phyloP scores from a whole-genome alignment of 192 early-diverging fungal genomes.

The Coemansia sp. region DNA sequence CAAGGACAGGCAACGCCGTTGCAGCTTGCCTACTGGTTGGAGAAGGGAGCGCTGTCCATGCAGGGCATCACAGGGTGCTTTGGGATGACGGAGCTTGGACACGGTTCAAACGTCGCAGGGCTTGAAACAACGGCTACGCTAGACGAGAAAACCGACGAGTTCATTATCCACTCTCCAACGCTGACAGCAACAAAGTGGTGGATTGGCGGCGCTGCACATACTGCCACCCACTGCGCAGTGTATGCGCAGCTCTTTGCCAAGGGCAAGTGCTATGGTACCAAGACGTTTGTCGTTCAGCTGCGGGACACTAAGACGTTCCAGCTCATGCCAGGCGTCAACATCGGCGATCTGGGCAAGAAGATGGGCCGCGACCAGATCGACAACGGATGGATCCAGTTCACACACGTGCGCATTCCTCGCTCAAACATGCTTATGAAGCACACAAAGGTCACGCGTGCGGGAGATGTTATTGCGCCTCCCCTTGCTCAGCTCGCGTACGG shows the following conservation, averaged over 20 bases:
- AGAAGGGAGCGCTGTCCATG: constrained; percentile 77
- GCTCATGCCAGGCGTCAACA: constrained; percentile 80
- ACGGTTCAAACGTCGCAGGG: constrained; percentile 88
- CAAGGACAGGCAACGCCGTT: constrained; percentile 80
- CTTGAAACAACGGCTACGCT: constrained; percentile 92
- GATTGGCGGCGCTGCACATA: constrained; percentile 95
- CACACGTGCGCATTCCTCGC: constrained; percentile 85
- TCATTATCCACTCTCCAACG: constrained; percentile 79
- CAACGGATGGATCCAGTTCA: constrained; percentile 93
- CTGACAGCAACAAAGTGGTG: constrained; percentile 92
- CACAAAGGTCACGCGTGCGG: constrained; percentile 79
- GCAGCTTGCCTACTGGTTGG: constrained; percentile 84
- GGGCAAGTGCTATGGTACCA: constrained; percentile 79
- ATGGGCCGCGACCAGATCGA: constrained; percentile 90
- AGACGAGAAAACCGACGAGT: constrained; percentile 80
- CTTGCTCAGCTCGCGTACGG: constrained; percentile 86
- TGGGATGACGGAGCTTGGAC: constrained; percentile 92
- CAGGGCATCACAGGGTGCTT: constrained; percentile 88
- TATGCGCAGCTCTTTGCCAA: constrained; percentile 85
- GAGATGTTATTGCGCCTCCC: constrained; percentile 77
- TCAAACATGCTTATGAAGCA: constrained; percentile 94
- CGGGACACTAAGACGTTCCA: constrained; percentile 78
- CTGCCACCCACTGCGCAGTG: constrained; percentile 77
- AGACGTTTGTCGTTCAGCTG: constrained; percentile 87
- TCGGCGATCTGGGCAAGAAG: constrained; percentile 93